phyloP scores from a whole-genome alignment of 202 grass and related monocot genomes.

The Schoenoplectus triqueter region DNA sequence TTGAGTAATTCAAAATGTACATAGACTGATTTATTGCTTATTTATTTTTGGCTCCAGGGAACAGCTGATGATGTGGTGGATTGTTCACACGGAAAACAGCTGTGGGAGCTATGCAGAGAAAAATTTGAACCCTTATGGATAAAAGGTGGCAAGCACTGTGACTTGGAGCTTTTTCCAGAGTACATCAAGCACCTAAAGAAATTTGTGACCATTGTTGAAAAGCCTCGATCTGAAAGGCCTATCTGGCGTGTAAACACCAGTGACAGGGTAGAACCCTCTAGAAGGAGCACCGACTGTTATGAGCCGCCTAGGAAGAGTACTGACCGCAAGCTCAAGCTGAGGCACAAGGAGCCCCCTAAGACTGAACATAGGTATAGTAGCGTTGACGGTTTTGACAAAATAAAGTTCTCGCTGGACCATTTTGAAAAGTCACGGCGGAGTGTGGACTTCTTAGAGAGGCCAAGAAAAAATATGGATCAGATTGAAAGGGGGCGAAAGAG shows the following conservation, averaged over 20 bases:
- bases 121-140: conserved; percentile 89
- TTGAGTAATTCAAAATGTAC: conserved; percentile 9
- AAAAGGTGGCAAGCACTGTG: conserved; percentile 84
- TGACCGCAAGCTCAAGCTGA: conserved; percentile 56
- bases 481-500: conserved; percentile 69
- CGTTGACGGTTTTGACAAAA: conserved; percentile 70
- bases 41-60: conserved; percentile 50
- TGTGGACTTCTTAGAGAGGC: conserved; percentile 65
- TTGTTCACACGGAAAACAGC: conserved; percentile 81
- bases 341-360: conserved; percentile 48
- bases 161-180: conserved; percentile 78
- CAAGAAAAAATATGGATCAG: conserved; percentile 66
- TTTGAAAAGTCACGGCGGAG: conserved; percentile 81
- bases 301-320: conserved; percentile 65
- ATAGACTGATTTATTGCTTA: conserved; percentile 7
- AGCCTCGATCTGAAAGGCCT: conserved; percentile 57
- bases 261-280: conserved; percentile 52
- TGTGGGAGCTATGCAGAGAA: conserved; percentile 78
- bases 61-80: conserved; percentile 82
- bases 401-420: conserved; percentile 63
- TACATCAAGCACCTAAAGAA: conserved; percentile 74
- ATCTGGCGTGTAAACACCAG: conserved; percentile 51
- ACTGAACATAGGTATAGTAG: conserved; percentile 76
- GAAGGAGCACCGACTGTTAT: conserved; percentile 59
- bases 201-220: conserved; percentile 65